Conservation (phyloP, 192 early-diverging fungal genomes). For the Mortierella antarctica region DNA sequence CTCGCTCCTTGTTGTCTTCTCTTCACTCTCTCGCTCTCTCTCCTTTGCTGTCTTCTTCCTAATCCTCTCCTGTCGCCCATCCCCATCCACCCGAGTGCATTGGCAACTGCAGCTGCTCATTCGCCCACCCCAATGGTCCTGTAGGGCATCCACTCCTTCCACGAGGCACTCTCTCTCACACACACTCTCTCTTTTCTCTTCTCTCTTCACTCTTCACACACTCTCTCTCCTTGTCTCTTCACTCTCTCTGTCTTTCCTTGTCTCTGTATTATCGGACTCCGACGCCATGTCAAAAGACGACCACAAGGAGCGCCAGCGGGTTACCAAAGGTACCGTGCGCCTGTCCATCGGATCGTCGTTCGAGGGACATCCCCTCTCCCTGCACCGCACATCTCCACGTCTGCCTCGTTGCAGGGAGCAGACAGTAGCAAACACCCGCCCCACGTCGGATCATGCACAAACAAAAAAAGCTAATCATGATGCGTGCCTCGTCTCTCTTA, state of each 20-base stretch:
- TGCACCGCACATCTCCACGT: not conserved
- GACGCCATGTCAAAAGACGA: slow-evolving; percentile 48
- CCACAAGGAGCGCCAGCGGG: slow-evolving; percentile 51
- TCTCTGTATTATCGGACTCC: not conserved
- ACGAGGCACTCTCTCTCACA: too few relatives aligned
- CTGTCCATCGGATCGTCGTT: too few relatives aligned
- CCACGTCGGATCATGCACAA: not conserved
- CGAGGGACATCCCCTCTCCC: too few relatives aligned
- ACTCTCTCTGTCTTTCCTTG: not conserved
- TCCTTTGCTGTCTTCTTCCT: too few relatives aligned
- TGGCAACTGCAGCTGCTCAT: too few relatives aligned
- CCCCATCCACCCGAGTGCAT: too few relatives aligned
- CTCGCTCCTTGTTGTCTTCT: too few relatives aligned
- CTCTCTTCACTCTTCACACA: not conserved
- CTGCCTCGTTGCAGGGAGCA: not conserved
- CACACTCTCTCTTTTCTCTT: not conserved
- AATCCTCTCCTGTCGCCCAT: too few relatives aligned
- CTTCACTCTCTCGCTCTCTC: too few relatives aligned
- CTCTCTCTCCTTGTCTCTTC: not conserved
- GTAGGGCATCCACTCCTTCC: too few relatives aligned
- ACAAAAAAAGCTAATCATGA: too few relatives aligned
- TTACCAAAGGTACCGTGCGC: slow-evolving; percentile 42
- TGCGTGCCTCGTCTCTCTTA: not conserved
- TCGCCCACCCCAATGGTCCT: too few relatives aligned
- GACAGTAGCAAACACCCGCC: not conserved